Evolutionary conservation across 1,139 yeast genomes (phyloP).

Genomic region (Yamadazyma dendronema): DNA sequence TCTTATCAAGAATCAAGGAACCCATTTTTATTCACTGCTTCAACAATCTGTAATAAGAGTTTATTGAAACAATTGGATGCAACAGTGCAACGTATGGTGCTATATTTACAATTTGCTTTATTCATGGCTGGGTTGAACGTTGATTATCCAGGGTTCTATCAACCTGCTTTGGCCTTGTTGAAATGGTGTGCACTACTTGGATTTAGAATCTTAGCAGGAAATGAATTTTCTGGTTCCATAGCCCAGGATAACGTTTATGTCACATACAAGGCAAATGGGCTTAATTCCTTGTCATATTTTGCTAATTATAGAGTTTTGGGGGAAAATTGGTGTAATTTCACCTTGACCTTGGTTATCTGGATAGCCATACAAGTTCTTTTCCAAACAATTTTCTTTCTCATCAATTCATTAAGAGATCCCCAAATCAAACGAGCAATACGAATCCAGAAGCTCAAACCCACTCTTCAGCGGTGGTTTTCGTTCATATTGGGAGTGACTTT

Average conservation of each 20-base stretch:
- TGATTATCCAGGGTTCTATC: slow-evolving; percentile 63
- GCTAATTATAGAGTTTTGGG: slow-evolving; percentile 24
- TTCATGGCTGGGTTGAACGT: slow-evolving; percentile 57
- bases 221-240: slow-evolving; percentile 11
- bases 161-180: slow-evolving; percentile 47
- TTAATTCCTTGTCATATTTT: slow-evolving; percentile 29
- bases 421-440: slow-evolving; percentile 1
- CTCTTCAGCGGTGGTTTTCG: slow-evolving; percentile 22
- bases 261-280: slow-evolving; percentile 33
- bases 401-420: slow-evolving; percentile 4
- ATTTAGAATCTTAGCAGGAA: slow-evolving; percentile 19
- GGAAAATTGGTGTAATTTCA: slow-evolving; percentile 45
- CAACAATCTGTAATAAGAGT: slow-evolving; percentile 60
- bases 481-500: slow-evolving; percentile 34
- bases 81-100: slow-evolving; percentile 45
- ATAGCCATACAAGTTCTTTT: slow-evolving; percentile 21
- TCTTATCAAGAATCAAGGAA: slow-evolving; percentile 64
- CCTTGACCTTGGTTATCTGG: slow-evolving; percentile 34
- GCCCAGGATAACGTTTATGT: slow-evolving; percentile 34
- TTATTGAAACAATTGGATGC: slow-evolving; percentile 59
- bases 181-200: slow-evolving; percentile 41
- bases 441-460: slow-evolving; percentile 10
- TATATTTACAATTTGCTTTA: slow-evolving; percentile 57
- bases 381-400: slow-evolving; percentile 16
- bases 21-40: slow-evolving; percentile 56